phyloP scores from a whole-genome alignment of 2,329 filamentous ascomycete genomes.

The Neonectria hederae region DNA sequence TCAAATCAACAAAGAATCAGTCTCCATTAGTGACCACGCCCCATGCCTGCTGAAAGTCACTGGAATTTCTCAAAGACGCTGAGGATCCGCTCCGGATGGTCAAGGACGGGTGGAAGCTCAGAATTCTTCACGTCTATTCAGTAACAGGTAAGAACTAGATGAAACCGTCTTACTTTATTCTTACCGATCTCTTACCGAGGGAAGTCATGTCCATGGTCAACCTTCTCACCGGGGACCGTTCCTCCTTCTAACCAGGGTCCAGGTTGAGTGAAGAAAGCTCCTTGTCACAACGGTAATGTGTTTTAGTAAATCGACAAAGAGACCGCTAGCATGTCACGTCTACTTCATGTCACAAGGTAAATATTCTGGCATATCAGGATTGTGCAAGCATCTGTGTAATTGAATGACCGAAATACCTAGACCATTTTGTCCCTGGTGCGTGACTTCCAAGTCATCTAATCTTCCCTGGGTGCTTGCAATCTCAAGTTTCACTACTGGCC shows the following conservation, averaged over 20 bases:
- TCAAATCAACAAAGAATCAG: constrained; percentile 1
- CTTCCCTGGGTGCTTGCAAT: neutral
- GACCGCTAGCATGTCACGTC: neutral
- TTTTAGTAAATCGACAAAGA: too few species aligned
- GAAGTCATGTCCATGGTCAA: constrained; percentile 20
- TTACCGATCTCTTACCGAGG: neutral
- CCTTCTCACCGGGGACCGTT: constrained; percentile 4
- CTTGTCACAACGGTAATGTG: too few species aligned
- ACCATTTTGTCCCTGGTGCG: neutral
- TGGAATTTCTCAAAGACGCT: constrained; percentile 9
- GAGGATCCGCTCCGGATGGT: constrained; percentile 16
- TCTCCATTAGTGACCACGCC: neutral
- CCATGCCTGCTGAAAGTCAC: constrained; percentile 15
- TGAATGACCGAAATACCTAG: neutral
- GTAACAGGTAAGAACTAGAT: constrained; percentile 1
- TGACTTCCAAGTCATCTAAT: neutral
- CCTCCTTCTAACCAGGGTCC: neutral
- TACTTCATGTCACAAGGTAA: neutral
- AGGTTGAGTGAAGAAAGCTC: too few species aligned
- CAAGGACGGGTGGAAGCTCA: constrained; percentile 15
- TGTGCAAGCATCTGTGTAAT: neutral
- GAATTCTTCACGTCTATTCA: constrained; percentile 21
- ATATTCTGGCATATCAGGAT: neutral
- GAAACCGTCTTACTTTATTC: too few species aligned
- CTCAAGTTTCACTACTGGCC: neutral